Evolutionary conservation across 2,329 filamentous ascomycete genomes (phyloP).

Genomic region (Aspergillus ochraceus): DNA sequence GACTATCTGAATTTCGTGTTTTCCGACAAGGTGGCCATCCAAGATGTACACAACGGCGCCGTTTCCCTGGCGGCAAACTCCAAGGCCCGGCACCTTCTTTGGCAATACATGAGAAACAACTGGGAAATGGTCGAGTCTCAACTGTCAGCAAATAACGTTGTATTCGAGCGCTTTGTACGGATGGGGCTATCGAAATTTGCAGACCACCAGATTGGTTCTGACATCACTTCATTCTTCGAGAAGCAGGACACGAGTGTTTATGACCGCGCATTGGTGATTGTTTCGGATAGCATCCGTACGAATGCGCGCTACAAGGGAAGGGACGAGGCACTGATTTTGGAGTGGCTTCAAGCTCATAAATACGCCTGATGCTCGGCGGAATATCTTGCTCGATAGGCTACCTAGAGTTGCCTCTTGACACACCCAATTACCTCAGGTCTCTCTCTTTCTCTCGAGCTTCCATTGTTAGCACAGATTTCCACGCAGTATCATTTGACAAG

Average conservation of each 20-base stretch:
- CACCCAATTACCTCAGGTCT: too few relatives aligned
- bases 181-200: conserved; percentile 77
- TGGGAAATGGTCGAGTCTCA: conserved; percentile 73
- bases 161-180: conserved; percentile 85
- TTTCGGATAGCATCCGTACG: conserved; percentile 80
- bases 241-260: conserved; percentile 83
- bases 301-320: conserved; percentile 79
- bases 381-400: background rate
- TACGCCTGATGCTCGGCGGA: conserved; percentile 48
- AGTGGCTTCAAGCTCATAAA: conserved; percentile 71
- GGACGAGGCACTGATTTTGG: conserved; percentile 69
- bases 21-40: conserved; percentile 78
- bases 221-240: conserved; percentile 83
- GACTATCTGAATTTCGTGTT: conserved; percentile 72
- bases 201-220: conserved; percentile 65
- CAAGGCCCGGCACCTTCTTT: conserved; percentile 70
- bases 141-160: conserved; percentile 77
- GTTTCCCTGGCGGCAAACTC: conserved; percentile 71
- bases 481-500: too few relatives aligned
- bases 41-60: conserved; percentile 85
- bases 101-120: conserved; percentile 82
- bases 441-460: too few relatives aligned
- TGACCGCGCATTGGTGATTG: conserved; percentile 80
- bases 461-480: too few relatives aligned
- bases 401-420: background rate